Conservation (phyloP, 1,139 yeast genomes). For the Debaryomyces sp. region DNA sequence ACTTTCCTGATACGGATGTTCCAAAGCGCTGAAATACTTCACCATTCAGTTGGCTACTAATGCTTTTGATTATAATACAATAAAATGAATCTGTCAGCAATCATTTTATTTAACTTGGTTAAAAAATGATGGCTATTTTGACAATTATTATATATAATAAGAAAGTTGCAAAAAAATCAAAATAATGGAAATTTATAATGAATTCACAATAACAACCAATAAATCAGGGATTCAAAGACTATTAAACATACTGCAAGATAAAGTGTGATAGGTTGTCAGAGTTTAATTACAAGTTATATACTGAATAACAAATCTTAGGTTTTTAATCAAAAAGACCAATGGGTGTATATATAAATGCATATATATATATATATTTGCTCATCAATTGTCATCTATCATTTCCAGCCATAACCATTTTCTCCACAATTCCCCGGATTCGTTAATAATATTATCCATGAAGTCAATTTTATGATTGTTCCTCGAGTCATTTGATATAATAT, state of each 20-base stretch:
- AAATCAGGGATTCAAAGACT: no score
- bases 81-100: no score
- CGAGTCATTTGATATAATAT: constrained; percentile 40
- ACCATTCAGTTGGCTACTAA: background rate
- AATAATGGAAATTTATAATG: no score
- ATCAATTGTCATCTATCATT: constrained; percentile 51
- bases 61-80: no score
- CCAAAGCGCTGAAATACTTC: background rate
- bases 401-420: constrained; percentile 82
- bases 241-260: no score
- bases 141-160: background rate
- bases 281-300: background rate
- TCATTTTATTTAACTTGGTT: no score
- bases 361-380: background rate
- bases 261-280: no score
- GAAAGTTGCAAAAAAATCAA: background rate
- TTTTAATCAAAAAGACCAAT: background rate
- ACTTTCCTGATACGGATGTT: background rate
- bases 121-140: no score
- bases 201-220: no score
- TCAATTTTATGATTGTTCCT: constrained; percentile 40
- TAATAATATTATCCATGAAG: constrained; percentile 70
- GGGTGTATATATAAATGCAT: no score
- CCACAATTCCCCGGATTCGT: constrained; percentile 88
- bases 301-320: background rate